phyloP scores from a whole-genome alignment of 2,329 filamentous ascomycete genomes.

The Chaetothyriales sp. region DNA sequence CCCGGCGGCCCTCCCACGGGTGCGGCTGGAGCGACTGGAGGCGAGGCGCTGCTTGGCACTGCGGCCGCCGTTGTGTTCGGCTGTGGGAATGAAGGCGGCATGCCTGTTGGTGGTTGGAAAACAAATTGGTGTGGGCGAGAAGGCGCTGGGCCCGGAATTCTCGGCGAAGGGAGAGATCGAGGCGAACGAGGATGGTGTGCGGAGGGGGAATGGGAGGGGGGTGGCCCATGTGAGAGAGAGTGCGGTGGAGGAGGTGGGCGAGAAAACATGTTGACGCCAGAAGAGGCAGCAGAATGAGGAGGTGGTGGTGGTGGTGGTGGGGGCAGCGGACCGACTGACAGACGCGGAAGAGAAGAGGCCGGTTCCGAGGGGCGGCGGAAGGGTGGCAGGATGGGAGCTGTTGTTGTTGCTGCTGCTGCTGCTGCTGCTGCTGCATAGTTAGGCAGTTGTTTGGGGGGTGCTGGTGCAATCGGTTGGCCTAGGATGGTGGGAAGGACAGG shows the following conservation, averaged over 20 bases:
- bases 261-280: background rate
- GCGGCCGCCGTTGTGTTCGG: too few relatives aligned
- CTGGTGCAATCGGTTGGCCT: constrained; percentile 12
- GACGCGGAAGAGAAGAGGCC: background rate
- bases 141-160: background rate
- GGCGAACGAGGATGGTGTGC: background rate
- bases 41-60: background rate
- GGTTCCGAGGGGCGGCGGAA: background rate
- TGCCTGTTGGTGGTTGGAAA: background rate
- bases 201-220: background rate
- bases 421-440: background rate
- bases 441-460: constrained; percentile 3
- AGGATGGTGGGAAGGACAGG: constrained; percentile 5
- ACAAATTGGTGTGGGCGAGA: background rate
- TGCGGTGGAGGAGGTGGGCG: background rate
- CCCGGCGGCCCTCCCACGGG: too few relatives aligned
- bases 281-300: background rate
- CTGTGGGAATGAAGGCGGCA: background rate
- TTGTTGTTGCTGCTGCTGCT: background rate
- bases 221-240: background rate
- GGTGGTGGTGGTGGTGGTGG: background rate
- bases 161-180: background rate
- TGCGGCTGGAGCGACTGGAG: background rate
- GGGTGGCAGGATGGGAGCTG: background rate
- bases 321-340: background rate